Percentiles rank a stretch among this genome's conserved stretches.
Conservation (phyloP, 225 moss, liverwort and hornwort genomes). For the Physcomitrellopsis africana region DNA sequence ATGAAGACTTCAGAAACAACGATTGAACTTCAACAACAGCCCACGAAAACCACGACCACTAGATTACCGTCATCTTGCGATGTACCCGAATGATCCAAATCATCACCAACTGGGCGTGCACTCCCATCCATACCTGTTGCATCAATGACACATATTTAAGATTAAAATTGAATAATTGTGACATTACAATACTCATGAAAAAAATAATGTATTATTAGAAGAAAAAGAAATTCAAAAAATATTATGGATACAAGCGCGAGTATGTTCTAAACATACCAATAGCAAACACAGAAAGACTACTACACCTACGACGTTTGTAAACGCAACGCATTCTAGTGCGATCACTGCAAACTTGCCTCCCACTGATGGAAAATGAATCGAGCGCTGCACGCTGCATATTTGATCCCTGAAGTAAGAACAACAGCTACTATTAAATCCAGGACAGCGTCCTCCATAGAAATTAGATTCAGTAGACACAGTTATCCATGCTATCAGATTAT, state of each 20-base stretch:
- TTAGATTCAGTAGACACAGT: conserved; percentile 8
- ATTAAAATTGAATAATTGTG: conserved; percentile 8
- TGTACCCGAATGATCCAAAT: conserved; percentile 93
- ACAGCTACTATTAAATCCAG: conserved; percentile 23
- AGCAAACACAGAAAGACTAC: conserved; percentile 13
- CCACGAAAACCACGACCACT: conserved; percentile 6
- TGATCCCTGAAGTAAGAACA: conserved; percentile 79
- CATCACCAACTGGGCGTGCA: conserved; percentile 79
- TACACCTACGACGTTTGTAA: conserved; percentile 9
- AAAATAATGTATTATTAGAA: no score
- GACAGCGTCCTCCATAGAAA: neutral
- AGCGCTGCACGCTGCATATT: conserved; percentile 93
- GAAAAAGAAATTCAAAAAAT: no score
- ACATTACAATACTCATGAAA: neutral
- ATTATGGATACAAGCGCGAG: no score
- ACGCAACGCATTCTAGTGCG: conserved; percentile 4
- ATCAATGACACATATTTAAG: conserved; percentile 26
- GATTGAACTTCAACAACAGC: no score
- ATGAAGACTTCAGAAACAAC: no score
- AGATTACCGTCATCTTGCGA: conserved; percentile 96
- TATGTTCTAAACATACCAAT: conserved; percentile 30
- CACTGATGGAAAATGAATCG: conserved; percentile 94
- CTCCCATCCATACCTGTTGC: conserved; percentile 75
- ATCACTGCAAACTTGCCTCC: conserved; percentile 63
- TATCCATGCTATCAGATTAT: conserved; percentile 19